Evolutionary conservation across 2,329 filamentous ascomycete genomes (phyloP), one percentile per base, ranked within the genome.

Genomic region (Phaeosphaeriaceae sp.): DNA sequence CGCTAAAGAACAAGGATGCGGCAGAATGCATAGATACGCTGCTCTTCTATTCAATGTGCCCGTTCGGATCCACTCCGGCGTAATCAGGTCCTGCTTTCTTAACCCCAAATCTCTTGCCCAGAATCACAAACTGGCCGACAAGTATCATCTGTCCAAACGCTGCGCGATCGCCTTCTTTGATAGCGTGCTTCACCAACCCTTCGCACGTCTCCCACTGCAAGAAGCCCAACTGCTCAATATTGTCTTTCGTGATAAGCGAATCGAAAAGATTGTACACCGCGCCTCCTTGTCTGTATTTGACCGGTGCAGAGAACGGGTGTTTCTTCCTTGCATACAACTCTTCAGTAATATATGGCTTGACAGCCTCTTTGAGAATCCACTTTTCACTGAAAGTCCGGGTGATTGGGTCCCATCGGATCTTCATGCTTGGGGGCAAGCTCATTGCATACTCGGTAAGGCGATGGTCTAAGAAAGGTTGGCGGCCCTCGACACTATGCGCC

Each of bases 301-400:
- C 71, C 0, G 83, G 84, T 1, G 81, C 83, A n/a, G 77, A 66
- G 61, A 81, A 86, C 0, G 82, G 77, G 20, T 82, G 77, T 67
- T 86, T 86, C 59, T 73, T 80, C 10, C 81, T 73, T 27, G 76
- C 69, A 67, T 85, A 86, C 4, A 85, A 66, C 69, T 86, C 84
- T 15, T 81, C 72, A 0, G 83, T 83, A 55, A 86, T 78, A 61
- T 81, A 86, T 2, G 83, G 82, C 56, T 77, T 78, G 20, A 74
- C 76, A 0, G 83, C 84, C 62, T 86, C 80, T 2, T 82, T 79
- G 1, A 86, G 76, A 25, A 85, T 79, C 76, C 80, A 83, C 59
- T 86, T 85, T 69, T 85, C 82, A n/a, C 45, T 65, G 22, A 70
- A 63, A 3, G 48, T 56, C 6, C 54, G 24, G 7, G 60, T 58